Percentiles rank a stretch among this genome's conserved stretches.
phyloP scores from a whole-genome alignment of 1,284 basidiomycete species.

The Sporisorium iseilematis-ciliati region DNA sequence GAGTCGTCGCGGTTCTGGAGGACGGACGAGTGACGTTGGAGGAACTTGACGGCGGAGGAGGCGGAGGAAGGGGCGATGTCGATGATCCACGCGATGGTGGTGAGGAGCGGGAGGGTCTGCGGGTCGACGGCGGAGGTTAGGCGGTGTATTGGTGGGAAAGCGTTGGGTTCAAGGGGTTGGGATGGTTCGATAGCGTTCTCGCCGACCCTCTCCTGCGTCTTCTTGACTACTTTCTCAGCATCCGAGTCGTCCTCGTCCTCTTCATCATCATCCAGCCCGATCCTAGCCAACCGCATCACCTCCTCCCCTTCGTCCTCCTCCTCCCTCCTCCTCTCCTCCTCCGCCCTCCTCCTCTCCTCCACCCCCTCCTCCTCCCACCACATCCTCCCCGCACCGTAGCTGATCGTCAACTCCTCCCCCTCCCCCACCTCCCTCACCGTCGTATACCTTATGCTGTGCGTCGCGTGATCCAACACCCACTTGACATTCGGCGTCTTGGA shows the following conservation, averaged over 20 bases:
- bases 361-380: slow-evolving; percentile 60
- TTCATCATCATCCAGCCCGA: slow-evolving; percentile 27
- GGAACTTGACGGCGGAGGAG: slow-evolving; percentile 40
- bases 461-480: slow-evolving; percentile 73
- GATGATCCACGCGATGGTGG: slow-evolving; percentile 84
- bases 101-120: slow-evolving; percentile 64
- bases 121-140: slow-evolving; percentile 70
- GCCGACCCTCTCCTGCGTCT: background rate
- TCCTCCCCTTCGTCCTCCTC: slow-evolving; percentile 11
- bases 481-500: slow-evolving; percentile 77
- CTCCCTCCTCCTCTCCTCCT: slow-evolving; percentile 14
- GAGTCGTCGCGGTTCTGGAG: slow-evolving; percentile 50
- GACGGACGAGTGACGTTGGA: slow-evolving; percentile 31
- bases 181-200: slow-evolving; percentile 30
- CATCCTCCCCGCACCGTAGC: slow-evolving; percentile 74
- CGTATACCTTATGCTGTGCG: slow-evolving; percentile 78
- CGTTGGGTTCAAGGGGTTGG: slow-evolving; percentile 27
- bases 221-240: background rate
- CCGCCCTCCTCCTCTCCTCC: slow-evolving; percentile 8
- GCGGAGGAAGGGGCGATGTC: slow-evolving; percentile 75
- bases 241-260: slow-evolving; percentile 2
- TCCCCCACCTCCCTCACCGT: slow-evolving; percentile 74
- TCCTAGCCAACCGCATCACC: slow-evolving; percentile 17
- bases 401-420: slow-evolving; percentile 83
- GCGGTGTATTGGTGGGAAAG: slow-evolving; percentile 66